Evolutionary conservation across 208 protist genomes (phyloP), one percentile per base, ranked within the genome.

Genomic region (Leishmania gerbilli): DNA sequence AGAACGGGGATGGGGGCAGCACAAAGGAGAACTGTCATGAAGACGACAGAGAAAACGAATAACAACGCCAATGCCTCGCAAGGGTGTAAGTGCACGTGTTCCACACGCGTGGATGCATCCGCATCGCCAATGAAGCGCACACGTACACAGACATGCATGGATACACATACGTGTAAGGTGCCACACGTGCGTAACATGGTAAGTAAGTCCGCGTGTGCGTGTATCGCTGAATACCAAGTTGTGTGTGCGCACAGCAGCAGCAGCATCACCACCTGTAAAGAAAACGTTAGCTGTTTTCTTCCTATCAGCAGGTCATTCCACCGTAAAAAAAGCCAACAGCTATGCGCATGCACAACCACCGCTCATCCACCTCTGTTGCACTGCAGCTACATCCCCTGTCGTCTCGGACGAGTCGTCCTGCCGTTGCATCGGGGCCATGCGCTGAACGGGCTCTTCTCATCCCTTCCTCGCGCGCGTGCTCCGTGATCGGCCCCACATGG

Each of bases 131-230:
- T 55, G 51, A 19, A 55, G 51, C 15, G 51, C 51, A 79, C 15
- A 80, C 31, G 68, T 74, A 49, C 40, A 77, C 21, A 77, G n/a
- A 79, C 19, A 71, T 42, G 58, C 64, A 77, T 7, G 72, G 27
- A 79, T 3, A 71, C 45, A 58, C 40, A 71, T 71, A 68, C 58
- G 60, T 27, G 45, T 15, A 76, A 19, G 51, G 37, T 3, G 37
- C 1, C 37, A 7, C 49, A 47, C 9, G 31, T 71, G 5, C 13
- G 37, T 24, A 37, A 45, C n/a, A 45, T 27, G 8, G 37, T 21
- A 15, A n/a, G 65, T 71, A 11, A 4, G 65, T 24, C 37, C 40
- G 17, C 65, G 37, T 71, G 37, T 21, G 19, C 13, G 65, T n/a
- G 37, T 31, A 17, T 11, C 34, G 15, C 37, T 21, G 17, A 17